Base-by-base conservation (phyloP, 441 rosid species). In the Pelargonium citronellum region DNA sequence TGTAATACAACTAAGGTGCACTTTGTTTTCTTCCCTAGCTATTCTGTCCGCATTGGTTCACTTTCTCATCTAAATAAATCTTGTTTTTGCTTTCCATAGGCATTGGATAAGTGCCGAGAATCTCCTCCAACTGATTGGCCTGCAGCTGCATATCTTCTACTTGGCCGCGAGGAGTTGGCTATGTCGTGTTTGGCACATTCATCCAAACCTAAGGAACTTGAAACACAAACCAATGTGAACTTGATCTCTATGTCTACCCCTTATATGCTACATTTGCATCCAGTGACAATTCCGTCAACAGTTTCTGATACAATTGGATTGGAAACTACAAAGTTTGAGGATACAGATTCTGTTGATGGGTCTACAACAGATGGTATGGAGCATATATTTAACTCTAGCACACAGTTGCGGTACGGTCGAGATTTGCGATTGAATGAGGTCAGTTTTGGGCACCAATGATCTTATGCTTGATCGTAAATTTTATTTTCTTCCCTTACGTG, bases 351-450 rank as follows among this genome's bases (percentile, higher is more conserved):
- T 72, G 80, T 82, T 71, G 92, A 92, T 71, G 91, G 96, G 63
- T 83, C 91, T 70, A 77, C 82, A 80, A 83, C 86, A 57, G 99
- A 95, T 91, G 99, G 99, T 46, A 95, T 95, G 99, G 99, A 95
- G 80, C 96, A 95, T 83, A 92, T 95, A 75, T 95, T 92, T 77
- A 89, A 85, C 85, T 92, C 91, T 68, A 83, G 85, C 80, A 91
- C 90, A 62, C 96, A 89, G 82, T 79, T 92, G 81, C 89, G 89
- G 37, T 95, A 86, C 83, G 99, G 99, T 73, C 87, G 96, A 37
- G 99, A 95, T 87, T 84, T 91, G 79, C 87, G 99, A 64, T 83
- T 92, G 81, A 95, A 95, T 84, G 98, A 95, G 98, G 99, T 92
- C 68, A 69, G 81, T 69, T 68, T 53, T 68, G 19, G 55, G 72